Evolutionary conservation across 1,284 basidiomycete species (phyloP).

Genomic region (Malassezia globosa): DNA sequence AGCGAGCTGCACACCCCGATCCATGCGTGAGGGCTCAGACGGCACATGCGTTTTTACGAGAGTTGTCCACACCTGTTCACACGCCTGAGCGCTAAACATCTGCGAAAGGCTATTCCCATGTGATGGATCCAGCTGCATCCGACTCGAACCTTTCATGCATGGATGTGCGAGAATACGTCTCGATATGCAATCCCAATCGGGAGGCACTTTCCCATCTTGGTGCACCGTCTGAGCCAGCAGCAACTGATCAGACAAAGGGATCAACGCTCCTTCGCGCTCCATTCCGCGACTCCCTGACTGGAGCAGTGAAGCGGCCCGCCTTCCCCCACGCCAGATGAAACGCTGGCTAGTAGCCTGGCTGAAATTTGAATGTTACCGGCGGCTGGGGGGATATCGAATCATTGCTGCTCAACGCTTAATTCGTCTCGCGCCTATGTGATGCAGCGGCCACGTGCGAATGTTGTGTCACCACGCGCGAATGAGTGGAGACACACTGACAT

Average conservation of each 20-base stretch:
- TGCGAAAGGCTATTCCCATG: background rate
- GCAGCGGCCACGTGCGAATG: too few relatives aligned
- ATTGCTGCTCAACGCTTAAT: background rate
- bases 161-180: conserved; percentile 29
- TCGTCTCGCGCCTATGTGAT: too few relatives aligned
- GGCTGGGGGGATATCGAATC: too few relatives aligned
- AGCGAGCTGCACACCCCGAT: conserved; percentile 28
- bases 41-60: conserved; percentile 30
- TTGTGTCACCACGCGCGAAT: too few relatives aligned
- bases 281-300: background rate
- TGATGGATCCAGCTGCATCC: conserved; percentile 16
- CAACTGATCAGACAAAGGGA: conserved; percentile 34
- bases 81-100: conserved; percentile 34
- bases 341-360: too few relatives aligned
- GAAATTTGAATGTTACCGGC: too few relatives aligned
- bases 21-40: conserved; percentile 11
- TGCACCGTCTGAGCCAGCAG: conserved; percentile 40
- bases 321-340: too few relatives aligned
- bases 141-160: background rate
- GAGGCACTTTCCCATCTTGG: conserved; percentile 31
- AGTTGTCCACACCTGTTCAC: conserved; percentile 32
- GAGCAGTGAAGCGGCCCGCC: too few relatives aligned
- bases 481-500: too few relatives aligned
- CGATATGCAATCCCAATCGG: conserved; percentile 34
- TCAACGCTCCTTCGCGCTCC: conserved; percentile 6